phyloP scores from a whole-genome alignment of 2,329 filamentous ascomycete species.

The Helotiales sp. region DNA sequence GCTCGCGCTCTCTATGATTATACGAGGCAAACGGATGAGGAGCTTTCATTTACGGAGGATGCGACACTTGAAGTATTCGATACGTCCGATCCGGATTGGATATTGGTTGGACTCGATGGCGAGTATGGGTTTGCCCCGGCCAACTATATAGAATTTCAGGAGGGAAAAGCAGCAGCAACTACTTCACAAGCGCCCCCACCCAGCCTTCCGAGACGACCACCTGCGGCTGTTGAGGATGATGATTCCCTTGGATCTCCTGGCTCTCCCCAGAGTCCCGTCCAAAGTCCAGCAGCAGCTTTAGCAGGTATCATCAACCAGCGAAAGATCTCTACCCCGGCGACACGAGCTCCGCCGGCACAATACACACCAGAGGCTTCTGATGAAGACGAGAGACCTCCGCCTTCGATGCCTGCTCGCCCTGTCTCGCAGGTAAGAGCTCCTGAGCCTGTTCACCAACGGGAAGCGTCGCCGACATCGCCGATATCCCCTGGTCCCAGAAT shows the following conservation, averaged over 20 bases:
- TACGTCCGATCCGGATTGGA: conserved; percentile 93
- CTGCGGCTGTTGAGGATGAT: conserved; percentile 35
- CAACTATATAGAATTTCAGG: conserved; percentile 85
- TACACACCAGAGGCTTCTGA: conserved; percentile 72
- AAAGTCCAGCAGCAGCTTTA: conserved; percentile 50
- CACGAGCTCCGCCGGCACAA: conserved; percentile 58
- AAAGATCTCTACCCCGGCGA: conserved; percentile 42
- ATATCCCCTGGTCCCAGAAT: conserved; percentile 48
- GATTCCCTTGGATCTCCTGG: conserved; percentile 36
- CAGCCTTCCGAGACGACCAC: conserved; percentile 47
- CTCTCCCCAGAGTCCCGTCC: conserved; percentile 33
- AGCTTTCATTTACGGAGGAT: conserved; percentile 94
- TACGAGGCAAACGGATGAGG: conserved; percentile 94
- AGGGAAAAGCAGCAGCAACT: conserved; percentile 45
- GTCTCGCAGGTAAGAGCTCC: conserved; percentile 57
- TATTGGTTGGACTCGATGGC: conserved; percentile 80
- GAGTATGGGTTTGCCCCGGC: conserved; percentile 95
- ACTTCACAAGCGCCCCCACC: conserved; percentile 40
- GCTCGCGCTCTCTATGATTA: conserved; percentile 99
- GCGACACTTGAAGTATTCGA: conserved; percentile 84
- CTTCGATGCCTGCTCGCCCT: conserved; percentile 67
- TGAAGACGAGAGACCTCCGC: conserved; percentile 62
- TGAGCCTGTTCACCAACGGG: conserved; percentile 36
- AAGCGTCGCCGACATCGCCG: conserved; percentile 52
- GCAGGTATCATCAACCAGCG: conserved; percentile 57